Evolutionary conservation across 345 rosid genomes (phyloP), one percentile per base, ranked within the genome.

Genomic region (Garcia nutans): DNA sequence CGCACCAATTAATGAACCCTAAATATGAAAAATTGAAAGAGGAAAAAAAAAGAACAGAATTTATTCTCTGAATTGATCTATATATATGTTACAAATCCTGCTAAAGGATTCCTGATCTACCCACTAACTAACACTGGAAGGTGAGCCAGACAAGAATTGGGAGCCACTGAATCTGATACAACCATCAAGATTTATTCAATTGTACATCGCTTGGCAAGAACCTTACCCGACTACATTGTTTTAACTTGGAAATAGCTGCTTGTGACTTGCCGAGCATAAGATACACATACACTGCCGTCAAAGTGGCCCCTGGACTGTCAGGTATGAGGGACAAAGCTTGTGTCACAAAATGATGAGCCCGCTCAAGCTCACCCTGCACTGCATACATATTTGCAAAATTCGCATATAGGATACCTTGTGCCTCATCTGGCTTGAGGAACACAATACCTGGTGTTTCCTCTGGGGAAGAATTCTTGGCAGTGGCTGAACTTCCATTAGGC

Each of bases 371-470:
- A 42, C 98, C 98, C 79, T 93, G 92, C 58, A 86, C 69, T 22
- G 98, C 98, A 57, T 60, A 84, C 78, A 85, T 77, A 0, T 86
- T 82, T 2, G 97, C 97, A 55, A 96, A 88, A 88, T 96, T 86
- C 56, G 90, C 89, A 37, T 87, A 96, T 50, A 96, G 94, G 52
- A 82, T 78, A 70, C 97, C 99, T 3, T 90, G 89, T 57, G 99
- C 98, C 87, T 90, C 98, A 77, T 86, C 94, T 7, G 99, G 99
- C 77, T 86, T 92, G 13, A 88, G 92, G 80, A 86, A 86, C 76
- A 68, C 68, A 22, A 83, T 63, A 59, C 84, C 82, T 55, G 73
- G 87, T 0, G 73, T 37, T 58, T 81, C 84, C 69, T 86, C 88
- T 0, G 62, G 64, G 19, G 80, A 64, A 57, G 84, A 68, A 31